Evolutionary conservation across 805 yeast species (phyloP), one percentile per base, ranked within the genome.

Genomic region (Candida ovalis): DNA sequence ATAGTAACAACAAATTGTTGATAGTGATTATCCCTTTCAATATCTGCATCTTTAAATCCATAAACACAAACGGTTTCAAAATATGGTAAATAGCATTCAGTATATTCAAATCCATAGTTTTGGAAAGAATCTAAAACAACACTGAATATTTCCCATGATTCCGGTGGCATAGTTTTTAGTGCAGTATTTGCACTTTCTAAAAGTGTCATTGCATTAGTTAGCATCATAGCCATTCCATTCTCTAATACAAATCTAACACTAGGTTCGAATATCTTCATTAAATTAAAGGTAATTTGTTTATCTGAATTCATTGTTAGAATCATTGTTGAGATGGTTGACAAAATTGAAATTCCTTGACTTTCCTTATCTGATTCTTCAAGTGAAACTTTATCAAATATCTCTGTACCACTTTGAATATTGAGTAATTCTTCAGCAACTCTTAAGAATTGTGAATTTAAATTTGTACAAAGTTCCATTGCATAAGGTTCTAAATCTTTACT

Each of bases 401-500:
- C 35, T 30, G n/a, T 47, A 40, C 70, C 72, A 15, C 63, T 62
- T 23, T 63, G 63, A 41, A 66, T 50, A 48, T 66, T 69, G 45
- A 80, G 69, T 28, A 88, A 66, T 44, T 89, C 96, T 47, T 75
- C 71, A 1, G 89, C 88, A 25, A 88, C 62, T 49, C 77, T 74
- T 59, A 87, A 60, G 60, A 91, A 88, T 62, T 92, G 97, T 43
- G 81, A 80, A 15, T 84, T 83, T 57, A 86, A 69, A 60, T 82
- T 78, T 3, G 63, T 61, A 25, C 85, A 78, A 47, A 86, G 67
- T 49, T 85, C 84, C n/a, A 81, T 73, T 35, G 96, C 92, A 65
- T 88, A 92, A 17, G 99, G 98, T 51, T 90, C 91, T 52, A 92
- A 73, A 66, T 91, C 94, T 54, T 82, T 84, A 6, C 94, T 76